A percentile compares a stretch with the other conserved stretches of the same genome.
Evolutionary conservation across 805 yeast genomes (phyloP).

Genomic region (Candida sithepensis): DNA sequence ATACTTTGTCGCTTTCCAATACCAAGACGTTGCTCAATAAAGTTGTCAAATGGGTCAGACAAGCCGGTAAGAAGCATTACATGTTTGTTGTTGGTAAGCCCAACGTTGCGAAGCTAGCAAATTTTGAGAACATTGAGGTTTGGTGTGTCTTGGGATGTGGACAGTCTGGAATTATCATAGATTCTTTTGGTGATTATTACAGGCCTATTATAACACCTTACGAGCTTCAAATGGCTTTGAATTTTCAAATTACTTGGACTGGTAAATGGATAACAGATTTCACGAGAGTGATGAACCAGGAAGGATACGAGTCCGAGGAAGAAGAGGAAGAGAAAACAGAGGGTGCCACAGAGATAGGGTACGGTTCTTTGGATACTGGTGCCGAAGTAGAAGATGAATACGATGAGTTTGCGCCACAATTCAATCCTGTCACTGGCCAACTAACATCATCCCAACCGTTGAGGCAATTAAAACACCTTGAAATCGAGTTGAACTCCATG

Average conservation of each 20-base stretch:
- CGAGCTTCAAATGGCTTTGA: conserved; percentile 78
- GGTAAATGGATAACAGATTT: conserved; percentile 92
- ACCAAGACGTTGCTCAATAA: conserved; percentile 64
- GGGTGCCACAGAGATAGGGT: no score
- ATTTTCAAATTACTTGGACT: conserved; percentile 78
- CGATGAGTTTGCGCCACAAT: conserved; percentile 69
- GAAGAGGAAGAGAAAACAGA: conserved; percentile 15
- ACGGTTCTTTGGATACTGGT: no score
- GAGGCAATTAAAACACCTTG: conserved; percentile 60
- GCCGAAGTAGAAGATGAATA: conserved; percentile 21
- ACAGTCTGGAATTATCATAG: conserved; percentile 86
- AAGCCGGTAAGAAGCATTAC: conserved; percentile 87
- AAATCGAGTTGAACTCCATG: conserved; percentile 43
- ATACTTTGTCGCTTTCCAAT: conserved; percentile 78
- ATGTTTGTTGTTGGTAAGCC: conserved; percentile 97
- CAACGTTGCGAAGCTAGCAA: conserved; percentile 93
- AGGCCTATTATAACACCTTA: conserved; percentile 94
- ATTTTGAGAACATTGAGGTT: conserved; percentile 87
- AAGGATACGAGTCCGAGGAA: conserved; percentile 32
- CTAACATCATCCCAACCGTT: conserved; percentile 72
- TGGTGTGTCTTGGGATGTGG: conserved; percentile 97
- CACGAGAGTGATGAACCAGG: conserved; percentile 43
- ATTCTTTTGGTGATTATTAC: conserved; percentile 73
- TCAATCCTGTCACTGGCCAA: conserved; percentile 85
- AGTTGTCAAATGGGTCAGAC: conserved; percentile 56